These are phyloP conservation scores for Excoecaria cochinchinensis DNA, from an alignment of 345 rosid species.

Conservation along the genomic window DNA sequence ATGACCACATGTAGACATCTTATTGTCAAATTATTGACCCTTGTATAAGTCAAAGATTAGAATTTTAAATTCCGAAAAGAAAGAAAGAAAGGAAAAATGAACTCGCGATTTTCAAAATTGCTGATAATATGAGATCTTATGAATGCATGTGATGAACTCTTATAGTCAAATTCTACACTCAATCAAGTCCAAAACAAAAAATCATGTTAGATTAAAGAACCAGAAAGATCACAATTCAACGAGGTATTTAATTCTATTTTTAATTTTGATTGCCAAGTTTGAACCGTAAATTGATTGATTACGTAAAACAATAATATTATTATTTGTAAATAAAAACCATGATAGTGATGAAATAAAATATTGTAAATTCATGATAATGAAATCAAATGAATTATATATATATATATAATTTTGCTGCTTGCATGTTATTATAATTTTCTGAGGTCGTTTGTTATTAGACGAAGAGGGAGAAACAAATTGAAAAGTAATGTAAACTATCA, in stretches of 20 bases:
- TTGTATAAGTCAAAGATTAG: neutral
- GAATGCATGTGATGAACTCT: neutral
- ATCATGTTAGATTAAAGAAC: no score
- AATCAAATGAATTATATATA: neutral
- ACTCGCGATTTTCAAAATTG: neutral
- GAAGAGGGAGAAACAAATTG: no score
- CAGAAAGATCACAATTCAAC: neutral
- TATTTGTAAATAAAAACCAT: neutral
- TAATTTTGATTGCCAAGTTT: neutral
- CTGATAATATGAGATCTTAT: neutral
- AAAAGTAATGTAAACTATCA: no score
- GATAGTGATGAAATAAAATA: neutral
- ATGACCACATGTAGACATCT: neutral
- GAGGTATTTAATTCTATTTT: neutral
- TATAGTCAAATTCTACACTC: neutral
- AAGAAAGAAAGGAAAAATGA: neutral
- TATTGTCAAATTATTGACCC: conserved; percentile 3
- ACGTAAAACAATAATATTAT: conserved; percentile 1
- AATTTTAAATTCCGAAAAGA: neutral
- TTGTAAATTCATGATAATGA: neutral
- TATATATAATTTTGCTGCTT: neutral
- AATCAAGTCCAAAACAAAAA: conserved; percentile 2
- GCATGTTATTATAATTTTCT: neutral
- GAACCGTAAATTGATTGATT: neutral
- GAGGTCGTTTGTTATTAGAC: no score